Percentiles rank a stretch among this genome's conserved stretches.
These are phyloP conservation scores for Puccinia coronata DNA, from an alignment of 1,284 basidiomycete genomes.

Conservation along the genomic window DNA sequence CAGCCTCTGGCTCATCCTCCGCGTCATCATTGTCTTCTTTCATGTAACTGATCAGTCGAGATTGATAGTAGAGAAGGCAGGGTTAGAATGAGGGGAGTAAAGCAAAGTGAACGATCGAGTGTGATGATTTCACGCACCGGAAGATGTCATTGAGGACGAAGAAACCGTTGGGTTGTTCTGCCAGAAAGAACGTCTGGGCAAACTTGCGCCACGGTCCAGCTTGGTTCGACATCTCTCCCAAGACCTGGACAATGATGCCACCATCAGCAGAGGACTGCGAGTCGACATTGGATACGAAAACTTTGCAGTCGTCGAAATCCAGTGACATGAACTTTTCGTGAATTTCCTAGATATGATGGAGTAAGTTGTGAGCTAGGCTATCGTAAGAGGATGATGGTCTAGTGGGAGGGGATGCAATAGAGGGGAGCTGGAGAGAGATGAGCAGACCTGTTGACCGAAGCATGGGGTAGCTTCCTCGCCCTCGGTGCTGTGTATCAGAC, in stretches of 20 bases:
- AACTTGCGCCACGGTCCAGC: conserved; percentile 92
- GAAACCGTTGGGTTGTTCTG: conserved; percentile 97
- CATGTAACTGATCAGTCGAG: conserved; percentile 31
- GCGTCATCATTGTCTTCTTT: conserved; percentile 47
- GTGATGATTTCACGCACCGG: conserved; percentile 64
- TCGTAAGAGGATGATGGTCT: neutral
- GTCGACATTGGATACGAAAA: conserved; percentile 65
- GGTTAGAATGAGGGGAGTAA: neutral
- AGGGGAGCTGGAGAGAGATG: neutral
- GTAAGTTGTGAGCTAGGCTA: conserved; percentile 5
- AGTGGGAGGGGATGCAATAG: neutral
- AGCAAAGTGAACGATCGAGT: neutral
- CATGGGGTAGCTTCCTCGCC: conserved; percentile 85
- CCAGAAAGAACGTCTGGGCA: conserved; percentile 99
- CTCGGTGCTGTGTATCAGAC: conserved; percentile 88
- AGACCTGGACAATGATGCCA: conserved; percentile 98
- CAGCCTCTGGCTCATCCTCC: conserved; percentile 54
- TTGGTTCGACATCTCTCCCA: conserved; percentile 95
- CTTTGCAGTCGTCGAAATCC: conserved; percentile 94
- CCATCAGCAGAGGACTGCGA: conserved; percentile 77
- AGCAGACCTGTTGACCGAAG: conserved; percentile 83
- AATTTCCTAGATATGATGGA: conserved; percentile 72
- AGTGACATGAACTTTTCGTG: conserved; percentile 92
- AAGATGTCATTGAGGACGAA: conserved; percentile 99
- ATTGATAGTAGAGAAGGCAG: conserved; percentile 2